phyloP scores from a whole-genome alignment of 495 filamentous ascomycete species.

The Penicillium mononematosum region DNA sequence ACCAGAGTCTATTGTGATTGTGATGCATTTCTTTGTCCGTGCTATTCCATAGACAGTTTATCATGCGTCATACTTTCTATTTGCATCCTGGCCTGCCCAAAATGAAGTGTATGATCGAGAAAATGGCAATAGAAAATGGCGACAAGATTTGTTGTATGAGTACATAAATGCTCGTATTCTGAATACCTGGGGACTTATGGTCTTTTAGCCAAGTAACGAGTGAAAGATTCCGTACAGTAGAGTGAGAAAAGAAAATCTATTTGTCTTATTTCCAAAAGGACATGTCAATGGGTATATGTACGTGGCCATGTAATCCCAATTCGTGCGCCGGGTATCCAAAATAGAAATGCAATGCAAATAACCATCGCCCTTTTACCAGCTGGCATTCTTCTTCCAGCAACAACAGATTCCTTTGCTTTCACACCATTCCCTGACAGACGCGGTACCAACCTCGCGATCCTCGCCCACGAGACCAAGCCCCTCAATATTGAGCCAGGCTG shows the following conservation, averaged over 20 bases:
- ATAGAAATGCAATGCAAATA: neutral
- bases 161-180: neutral
- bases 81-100: neutral
- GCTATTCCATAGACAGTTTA: neutral
- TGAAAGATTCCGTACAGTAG: neutral
- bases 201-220: neutral
- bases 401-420: conserved; percentile 79
- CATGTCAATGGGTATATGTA: neutral
- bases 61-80: neutral
- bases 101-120: neutral
- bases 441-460: conserved; percentile 61
- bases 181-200: neutral
- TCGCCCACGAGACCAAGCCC: conserved; percentile 60
- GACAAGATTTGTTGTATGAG: neutral
- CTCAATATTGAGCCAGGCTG: conserved; percentile 76
- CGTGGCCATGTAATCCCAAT: neutral
- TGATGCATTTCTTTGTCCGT: too few species aligned
- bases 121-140: neutral
- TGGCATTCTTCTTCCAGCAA: conserved; percentile 36
- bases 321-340: neutral
- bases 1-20: neutral
- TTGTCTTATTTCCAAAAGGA: neutral
- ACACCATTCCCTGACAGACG: conserved; percentile 78
- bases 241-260: neutral
- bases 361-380: conserved; percentile 16